phyloP scores from a whole-genome alignment of 1,284 basidiomycete species.

The Serendipita sp. region DNA sequence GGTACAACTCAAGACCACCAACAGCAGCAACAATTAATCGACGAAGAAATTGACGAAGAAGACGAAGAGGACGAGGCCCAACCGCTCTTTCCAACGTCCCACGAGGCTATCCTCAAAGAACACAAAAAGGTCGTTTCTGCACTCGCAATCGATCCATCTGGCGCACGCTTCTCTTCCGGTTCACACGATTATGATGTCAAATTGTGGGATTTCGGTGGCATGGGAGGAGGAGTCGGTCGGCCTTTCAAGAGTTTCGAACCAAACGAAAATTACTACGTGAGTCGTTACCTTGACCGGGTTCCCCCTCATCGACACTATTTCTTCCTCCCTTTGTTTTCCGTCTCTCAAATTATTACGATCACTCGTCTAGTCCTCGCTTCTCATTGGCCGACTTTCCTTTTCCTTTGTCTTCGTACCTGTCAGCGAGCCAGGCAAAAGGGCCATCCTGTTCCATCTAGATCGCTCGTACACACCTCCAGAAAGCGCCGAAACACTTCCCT shows the following conservation, averaged over 20 bases:
- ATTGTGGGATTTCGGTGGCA: slow-evolving; percentile 98
- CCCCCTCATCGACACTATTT: background rate
- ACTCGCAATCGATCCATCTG: slow-evolving; percentile 81
- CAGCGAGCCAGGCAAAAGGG: background rate
- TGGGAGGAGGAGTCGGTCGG: slow-evolving; percentile 67
- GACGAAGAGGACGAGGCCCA: slow-evolving; percentile 33
- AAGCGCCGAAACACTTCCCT: too few relatives aligned
- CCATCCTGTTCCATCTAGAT: background rate
- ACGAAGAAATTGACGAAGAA: slow-evolving; percentile 51
- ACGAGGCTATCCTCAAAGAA: slow-evolving; percentile 82
- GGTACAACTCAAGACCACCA: too few relatives aligned
- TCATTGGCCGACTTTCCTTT: background rate
- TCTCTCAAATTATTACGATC: too few relatives aligned
- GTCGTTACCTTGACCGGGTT: slow-evolving; percentile 20
- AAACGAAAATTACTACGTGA: slow-evolving; percentile 80
- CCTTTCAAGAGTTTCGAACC: slow-evolving; percentile 96
- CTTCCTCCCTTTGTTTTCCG: background rate
- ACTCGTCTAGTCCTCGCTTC: background rate
- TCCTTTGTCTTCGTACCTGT: background rate
- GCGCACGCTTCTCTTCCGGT: slow-evolving; percentile 81
- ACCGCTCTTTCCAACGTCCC: slow-evolving; percentile 62
- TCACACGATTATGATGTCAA: slow-evolving; percentile 96
- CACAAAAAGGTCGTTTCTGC: slow-evolving; percentile 92
- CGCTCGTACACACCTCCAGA: background rate
- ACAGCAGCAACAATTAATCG: slow-evolving; percentile 21